Conservation (phyloP, 164 flowering plant genomes). For the Platanus orientalis region DNA sequence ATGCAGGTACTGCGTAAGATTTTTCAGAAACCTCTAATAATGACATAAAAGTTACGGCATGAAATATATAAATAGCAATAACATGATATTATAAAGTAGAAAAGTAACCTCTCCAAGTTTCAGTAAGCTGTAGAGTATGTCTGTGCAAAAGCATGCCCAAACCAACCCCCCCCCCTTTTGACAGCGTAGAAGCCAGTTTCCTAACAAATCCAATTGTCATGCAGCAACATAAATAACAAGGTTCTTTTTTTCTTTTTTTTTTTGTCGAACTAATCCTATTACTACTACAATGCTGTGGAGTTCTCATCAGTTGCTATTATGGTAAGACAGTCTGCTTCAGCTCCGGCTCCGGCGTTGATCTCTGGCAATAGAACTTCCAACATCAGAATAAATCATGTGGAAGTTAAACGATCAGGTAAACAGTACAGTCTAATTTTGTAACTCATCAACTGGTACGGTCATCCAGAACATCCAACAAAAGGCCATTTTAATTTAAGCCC, state of each 20-base stretch:
- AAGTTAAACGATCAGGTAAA: background rate
- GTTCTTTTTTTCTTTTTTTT: background rate
- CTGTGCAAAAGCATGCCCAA: slow-evolving; percentile 19
- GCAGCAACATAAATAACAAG: slow-evolving; percentile 26
- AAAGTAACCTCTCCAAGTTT: slow-evolving; percentile 40
- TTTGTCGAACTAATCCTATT: slow-evolving; percentile 22
- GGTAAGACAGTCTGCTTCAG: slow-evolving; percentile 15
- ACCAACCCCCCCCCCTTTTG: slow-evolving; percentile 21
- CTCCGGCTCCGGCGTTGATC: slow-evolving; percentile 28
- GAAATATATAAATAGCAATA: slow-evolving; percentile 9
- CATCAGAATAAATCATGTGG: too few relatives aligned
- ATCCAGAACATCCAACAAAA: too few relatives aligned
- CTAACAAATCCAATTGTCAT: slow-evolving; percentile 28
- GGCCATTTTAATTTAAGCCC: too few relatives aligned
- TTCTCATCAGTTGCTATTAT: slow-evolving; percentile 9
- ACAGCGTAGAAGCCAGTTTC: slow-evolving; percentile 31
- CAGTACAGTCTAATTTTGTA: too few relatives aligned
- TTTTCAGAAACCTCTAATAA: slow-evolving; percentile 23
- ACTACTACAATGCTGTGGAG: slow-evolving; percentile 23
- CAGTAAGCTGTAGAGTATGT: slow-evolving; percentile 27
- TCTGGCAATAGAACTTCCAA: slow-evolving; percentile 13
- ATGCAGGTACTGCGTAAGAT: slow-evolving; percentile 21
- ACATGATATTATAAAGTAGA: slow-evolving; percentile 26
- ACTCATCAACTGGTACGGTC: too few relatives aligned
- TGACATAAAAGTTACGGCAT: slow-evolving; percentile 1